These are phyloP conservation scores for Lolium multiflorum DNA, from an alignment of 176 grass and related monocot genomes.

Conservation along the genomic window DNA sequence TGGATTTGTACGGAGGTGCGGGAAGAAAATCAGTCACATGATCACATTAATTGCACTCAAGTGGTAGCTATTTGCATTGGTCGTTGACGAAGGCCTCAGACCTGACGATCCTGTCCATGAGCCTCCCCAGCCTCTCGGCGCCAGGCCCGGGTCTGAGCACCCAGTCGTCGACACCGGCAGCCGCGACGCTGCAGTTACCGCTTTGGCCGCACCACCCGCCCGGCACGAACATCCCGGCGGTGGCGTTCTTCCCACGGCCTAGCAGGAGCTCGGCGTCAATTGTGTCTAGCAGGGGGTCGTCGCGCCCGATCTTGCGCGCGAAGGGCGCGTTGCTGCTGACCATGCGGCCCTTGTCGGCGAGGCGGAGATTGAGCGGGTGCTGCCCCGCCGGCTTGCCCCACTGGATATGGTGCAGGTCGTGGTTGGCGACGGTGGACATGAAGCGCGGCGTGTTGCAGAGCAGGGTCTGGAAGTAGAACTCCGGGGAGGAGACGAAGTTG, in stretches of 20 bases:
- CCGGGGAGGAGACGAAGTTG: constrained; percentile 88
- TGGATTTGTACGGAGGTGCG: no score
- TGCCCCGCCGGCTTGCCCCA: constrained; percentile 91
- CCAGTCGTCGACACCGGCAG: constrained; percentile 19
- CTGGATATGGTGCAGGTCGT: constrained; percentile 75
- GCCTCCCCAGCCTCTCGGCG: constrained; percentile 30
- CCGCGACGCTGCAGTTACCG: background rate
- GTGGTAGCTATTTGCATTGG: constrained; percentile 59
- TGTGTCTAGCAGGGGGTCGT: constrained; percentile 71
- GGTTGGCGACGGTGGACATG: constrained; percentile 68
- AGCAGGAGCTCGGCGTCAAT: constrained; percentile 87
- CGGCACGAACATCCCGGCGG: constrained; percentile 25
- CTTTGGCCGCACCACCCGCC: constrained; percentile 41
- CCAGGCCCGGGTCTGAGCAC: constrained; percentile 54
- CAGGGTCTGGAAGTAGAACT: constrained; percentile 96
- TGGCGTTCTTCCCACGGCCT: constrained; percentile 19
- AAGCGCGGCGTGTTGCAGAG: constrained; percentile 78
- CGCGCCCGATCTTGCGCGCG: constrained; percentile 70
- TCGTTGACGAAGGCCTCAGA: constrained; percentile 46
- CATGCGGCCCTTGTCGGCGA: constrained; percentile 64
- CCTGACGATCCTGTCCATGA: constrained; percentile 56
- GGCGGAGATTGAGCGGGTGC: constrained; percentile 53
- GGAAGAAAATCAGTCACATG: no score
- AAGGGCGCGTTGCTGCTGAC: constrained; percentile 66
- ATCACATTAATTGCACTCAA: no score